phyloP scores from a whole-genome alignment of 2,329 filamentous ascomycete species.

The Pestalotiopsis sp. region DNA sequence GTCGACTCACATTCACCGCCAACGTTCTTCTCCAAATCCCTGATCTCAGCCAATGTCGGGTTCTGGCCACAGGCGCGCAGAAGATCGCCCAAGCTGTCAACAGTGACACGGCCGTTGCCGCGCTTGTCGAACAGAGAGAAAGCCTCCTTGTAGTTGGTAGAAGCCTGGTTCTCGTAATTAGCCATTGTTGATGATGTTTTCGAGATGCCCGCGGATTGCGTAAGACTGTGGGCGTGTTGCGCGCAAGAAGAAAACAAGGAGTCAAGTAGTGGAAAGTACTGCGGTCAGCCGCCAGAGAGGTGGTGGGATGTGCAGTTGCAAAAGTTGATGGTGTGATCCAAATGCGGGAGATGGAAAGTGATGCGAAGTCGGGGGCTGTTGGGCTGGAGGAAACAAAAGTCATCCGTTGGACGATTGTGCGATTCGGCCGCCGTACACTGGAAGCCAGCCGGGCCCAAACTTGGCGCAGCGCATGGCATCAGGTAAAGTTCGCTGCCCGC shows the following conservation, averaged over 20 bases:
- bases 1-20: slow-evolving; percentile 81
- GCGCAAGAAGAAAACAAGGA: background rate
- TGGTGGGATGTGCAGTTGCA: background rate
- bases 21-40: slow-evolving; percentile 85
- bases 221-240: background rate
- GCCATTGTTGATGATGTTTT: slow-evolving; percentile 21
- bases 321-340: background rate
- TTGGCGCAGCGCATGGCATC: background rate
- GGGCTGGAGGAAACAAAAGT: background rate
- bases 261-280: background rate
- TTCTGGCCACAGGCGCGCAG: slow-evolving; percentile 97
- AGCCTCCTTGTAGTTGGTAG: slow-evolving; percentile 99
- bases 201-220: background rate
- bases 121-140: slow-evolving; percentile 99
- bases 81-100: slow-evolving; percentile 87
- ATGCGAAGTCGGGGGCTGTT: background rate
- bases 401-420: background rate
- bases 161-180: slow-evolving; percentile 53
- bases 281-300: background rate
- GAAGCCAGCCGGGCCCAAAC: background rate
- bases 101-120: slow-evolving; percentile 86
- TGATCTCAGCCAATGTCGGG: slow-evolving; percentile 90
- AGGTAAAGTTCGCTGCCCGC: slow-evolving; percentile 15
- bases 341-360: background rate
- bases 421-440: slow-evolving; percentile 11